Evolutionary conservation across 768 basidiomycete species (phyloP), one percentile per base, ranked within the genome.

Genomic region (Lactarius hatsudake): DNA sequence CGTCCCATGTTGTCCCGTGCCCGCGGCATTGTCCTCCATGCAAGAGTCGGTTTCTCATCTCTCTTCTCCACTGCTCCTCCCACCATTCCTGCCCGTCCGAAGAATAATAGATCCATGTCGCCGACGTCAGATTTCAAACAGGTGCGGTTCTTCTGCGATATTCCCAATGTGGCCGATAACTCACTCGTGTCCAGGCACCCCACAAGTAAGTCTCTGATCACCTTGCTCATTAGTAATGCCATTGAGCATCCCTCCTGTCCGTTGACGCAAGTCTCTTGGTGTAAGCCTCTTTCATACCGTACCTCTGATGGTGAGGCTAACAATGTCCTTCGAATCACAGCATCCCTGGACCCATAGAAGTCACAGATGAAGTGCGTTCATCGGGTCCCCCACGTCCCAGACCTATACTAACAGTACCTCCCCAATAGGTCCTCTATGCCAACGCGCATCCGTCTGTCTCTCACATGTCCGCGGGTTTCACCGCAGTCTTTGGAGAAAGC

Each of bases 401-500:
- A 64, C 61, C 59, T 36, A 56, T 23, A 40, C 15, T 18, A 18
- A 26, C 17, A 5, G 17, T 17, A 26, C 17, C 42, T 26, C 45
- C 45, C 5, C 13, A 54, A 63, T 71, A 90, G 84, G 95, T 98
- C 66, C 88, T 98, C 71, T 88, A 81, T 73, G 94, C 95, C 73
- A 98, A 98, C 81, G 96, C 97, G 0, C 93, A 92, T 72, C 94
- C 94, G 0, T 86, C 89, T 62, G 83, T 94, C 82, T 91, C 91
- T 61, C 96, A 98, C 76, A 87, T 94, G 72, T 90, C 93, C 32
- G 85, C 88, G 15, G 94, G 93, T 38, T 98, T 99, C 76, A 84
- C 93, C 43, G 85, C 89, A 23, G 86, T 93, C 63, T 93, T 98
- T 70, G 92, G 93, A 40, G 91, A 96, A 73, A 91, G 88, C 76